Percentiles rank a stretch among this genome's conserved stretches.
These are phyloP conservation scores for Gastroboletus turbinatus DNA, from an alignment of 1,284 basidiomycete genomes.

Conservation along the genomic window DNA sequence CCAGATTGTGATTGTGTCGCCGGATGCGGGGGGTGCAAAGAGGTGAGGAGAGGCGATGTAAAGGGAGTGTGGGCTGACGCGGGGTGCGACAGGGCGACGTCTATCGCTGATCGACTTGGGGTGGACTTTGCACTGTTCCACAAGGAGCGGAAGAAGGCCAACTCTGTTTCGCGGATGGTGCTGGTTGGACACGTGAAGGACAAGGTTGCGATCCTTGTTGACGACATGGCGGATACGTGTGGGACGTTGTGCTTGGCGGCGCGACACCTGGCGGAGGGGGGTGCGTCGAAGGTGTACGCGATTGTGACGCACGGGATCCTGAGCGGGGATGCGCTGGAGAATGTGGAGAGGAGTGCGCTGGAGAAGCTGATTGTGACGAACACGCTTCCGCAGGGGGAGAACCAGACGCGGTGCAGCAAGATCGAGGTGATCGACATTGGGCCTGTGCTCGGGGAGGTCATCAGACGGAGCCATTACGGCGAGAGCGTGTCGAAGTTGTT, in stretches of 20 bases:
- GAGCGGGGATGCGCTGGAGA: conserved; percentile 82
- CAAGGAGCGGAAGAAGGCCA: conserved; percentile 99
- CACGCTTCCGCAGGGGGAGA: conserved; percentile 89
- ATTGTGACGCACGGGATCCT: conserved; percentile 98
- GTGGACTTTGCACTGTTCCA: conserved; percentile 99
- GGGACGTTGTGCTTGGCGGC: conserved; percentile 96
- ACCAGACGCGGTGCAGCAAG: conserved; percentile 77
- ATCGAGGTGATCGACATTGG: conserved; percentile 97
- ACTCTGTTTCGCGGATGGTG: conserved; percentile 98
- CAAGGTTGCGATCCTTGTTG: conserved; percentile 96
- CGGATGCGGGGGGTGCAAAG: conserved; percentile 98
- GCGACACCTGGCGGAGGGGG: conserved; percentile 86
- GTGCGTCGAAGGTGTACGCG: conserved; percentile 84
- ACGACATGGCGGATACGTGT: conserved; percentile 99
- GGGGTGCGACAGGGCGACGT: conserved; percentile 73
- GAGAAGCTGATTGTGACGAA: conserved; percentile 99
- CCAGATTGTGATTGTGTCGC: conserved; percentile 95
- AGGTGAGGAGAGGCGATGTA: conserved; percentile 51
- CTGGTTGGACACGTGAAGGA: conserved; percentile 93
- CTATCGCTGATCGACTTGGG: conserved; percentile 94
- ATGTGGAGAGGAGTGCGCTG: conserved; percentile 73
- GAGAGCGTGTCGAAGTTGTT: conserved; percentile 83
- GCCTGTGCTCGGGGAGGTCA: conserved; percentile 95
- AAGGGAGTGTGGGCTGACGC: conserved; percentile 6
- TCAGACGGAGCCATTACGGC: conserved; percentile 86